Base-by-base conservation (phyloP, 805 yeast genomes). In the Saccharomycopsis guyanensis region DNA sequence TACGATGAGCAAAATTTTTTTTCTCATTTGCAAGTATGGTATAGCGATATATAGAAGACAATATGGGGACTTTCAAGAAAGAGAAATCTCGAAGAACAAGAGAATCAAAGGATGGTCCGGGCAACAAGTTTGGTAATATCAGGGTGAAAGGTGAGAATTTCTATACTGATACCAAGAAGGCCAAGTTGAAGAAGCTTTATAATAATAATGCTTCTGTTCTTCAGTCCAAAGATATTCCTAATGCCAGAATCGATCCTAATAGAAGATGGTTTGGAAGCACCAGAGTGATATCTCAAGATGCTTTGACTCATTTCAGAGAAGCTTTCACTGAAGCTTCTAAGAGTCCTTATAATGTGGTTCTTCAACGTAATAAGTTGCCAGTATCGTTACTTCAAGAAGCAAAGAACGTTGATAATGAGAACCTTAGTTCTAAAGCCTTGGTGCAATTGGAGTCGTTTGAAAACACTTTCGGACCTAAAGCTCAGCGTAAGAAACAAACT, bases 221-320 rank as follows among this genome's bases (percentile, higher is more conserved):
- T 48, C 98, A 91, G 63, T 81, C 85, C 55, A 80, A 87, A 3
- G 89, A 87, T 53, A 72, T 85, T 24, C 97, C 97, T 12, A 78
- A 71, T 53, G 97, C 97, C 1, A 73, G 98, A 51, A 94, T 91
- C 38, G 96, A 86, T 61, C 97, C 98, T 4, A 91, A 91, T 64
- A 78, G 96, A 64, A 78, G 94, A 61, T 91, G 97, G 98, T 93
- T 93, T 61, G 96, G 96, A 41, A 93, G 88, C 66, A 87, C 98
- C 12, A 78, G 98, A 60, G 98, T 91, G 35, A 91, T 91, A 59
- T 91, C 97, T 3, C 98, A 91, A 64, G 96, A 93, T 71, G 96
- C 97, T 1, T 70, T 91, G 58, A 71, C 83, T 24, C 97, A 93
- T 68, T 91, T 91, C 69, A 75, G 98, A 63, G 93, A 86, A 55